Conservation (phyloP, 805 yeast genomes). For the Lipomyces lipofer region DNA sequence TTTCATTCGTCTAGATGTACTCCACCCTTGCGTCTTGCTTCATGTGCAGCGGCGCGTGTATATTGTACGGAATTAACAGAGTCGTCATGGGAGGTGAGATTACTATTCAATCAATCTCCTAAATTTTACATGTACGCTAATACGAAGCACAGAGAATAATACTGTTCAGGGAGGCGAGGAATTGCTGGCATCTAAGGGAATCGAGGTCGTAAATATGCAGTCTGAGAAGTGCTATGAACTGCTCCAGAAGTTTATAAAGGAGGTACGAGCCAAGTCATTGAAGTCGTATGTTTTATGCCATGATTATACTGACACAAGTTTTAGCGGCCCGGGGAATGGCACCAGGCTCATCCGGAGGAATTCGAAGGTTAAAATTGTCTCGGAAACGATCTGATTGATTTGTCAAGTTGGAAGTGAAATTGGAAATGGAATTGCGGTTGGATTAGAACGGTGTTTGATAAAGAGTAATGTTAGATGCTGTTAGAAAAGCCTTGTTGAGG, state of each 20-base stretch:
- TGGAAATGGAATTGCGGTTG: no score
- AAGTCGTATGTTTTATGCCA: background rate
- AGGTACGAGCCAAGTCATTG: conserved; percentile 35
- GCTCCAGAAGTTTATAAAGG: conserved; percentile 76
- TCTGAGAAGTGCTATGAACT: conserved; percentile 49
- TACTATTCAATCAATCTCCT: background rate
- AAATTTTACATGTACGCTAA: no score
- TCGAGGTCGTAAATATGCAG: conserved; percentile 44
- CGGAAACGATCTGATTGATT: no score
- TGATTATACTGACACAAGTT: background rate
- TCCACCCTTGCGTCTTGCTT: conserved; percentile 91
- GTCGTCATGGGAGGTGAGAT: conserved; percentile 66
- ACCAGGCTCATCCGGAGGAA: conserved; percentile 32
- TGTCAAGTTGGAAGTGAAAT: no score
- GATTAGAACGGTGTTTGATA: no score
- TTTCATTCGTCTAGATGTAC: conserved; percentile 52
- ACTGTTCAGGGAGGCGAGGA: conserved; percentile 85
- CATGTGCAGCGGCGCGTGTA: conserved; percentile 93
- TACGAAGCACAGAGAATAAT: conserved; percentile 56
- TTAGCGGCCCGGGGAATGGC: conserved; percentile 31
- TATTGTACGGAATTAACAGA: conserved; percentile 83
- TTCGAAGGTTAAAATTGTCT: conserved; percentile 22
- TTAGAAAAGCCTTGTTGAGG: no score
- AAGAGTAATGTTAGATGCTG: no score
- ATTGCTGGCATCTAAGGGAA: conserved; percentile 63